phyloP scores from a whole-genome alignment of 176 grass and related monocot genomes.

The Aegilops umbellulata region DNA sequence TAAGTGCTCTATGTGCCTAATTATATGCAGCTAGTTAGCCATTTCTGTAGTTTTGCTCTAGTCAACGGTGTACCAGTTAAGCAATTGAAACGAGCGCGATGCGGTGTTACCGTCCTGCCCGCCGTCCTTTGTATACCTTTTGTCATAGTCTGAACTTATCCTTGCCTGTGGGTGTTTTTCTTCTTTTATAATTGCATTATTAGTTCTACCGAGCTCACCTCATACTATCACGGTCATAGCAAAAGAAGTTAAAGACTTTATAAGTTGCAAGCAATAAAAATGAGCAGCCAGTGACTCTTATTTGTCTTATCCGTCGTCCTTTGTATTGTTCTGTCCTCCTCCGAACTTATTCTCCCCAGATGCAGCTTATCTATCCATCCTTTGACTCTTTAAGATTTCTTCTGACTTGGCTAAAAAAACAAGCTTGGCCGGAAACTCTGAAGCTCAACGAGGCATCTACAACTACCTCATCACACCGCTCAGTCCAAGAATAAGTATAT shows the following conservation, averaged over 20 bases:
- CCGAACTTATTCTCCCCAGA: neutral
- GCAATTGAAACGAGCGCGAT: neutral
- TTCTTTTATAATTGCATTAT: neutral
- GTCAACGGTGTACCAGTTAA: neutral
- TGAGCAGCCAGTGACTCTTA: neutral
- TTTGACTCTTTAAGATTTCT: constrained; percentile 2
- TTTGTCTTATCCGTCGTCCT: neutral
- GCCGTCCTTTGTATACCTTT: neutral
- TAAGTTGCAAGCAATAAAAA: neutral
- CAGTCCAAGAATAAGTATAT: neutral
- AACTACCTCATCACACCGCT: neutral
- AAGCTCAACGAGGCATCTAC: neutral
- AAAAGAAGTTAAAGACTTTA: neutral
- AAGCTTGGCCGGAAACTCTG: neutral
- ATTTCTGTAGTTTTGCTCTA: neutral
- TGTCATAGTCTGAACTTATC: neutral
- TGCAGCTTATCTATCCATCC: neutral
- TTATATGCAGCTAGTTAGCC: neutral
- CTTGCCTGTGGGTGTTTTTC: neutral
- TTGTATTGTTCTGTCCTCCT: neutral
- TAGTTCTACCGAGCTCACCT: neutral
- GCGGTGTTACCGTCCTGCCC: neutral
- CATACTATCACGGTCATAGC: neutral
- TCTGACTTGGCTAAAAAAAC: constrained; percentile 17
- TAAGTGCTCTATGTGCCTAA: neutral